Conservation (phyloP, 371 early-diverging fungal genomes). For the Lichtheimia ornata region DNA sequence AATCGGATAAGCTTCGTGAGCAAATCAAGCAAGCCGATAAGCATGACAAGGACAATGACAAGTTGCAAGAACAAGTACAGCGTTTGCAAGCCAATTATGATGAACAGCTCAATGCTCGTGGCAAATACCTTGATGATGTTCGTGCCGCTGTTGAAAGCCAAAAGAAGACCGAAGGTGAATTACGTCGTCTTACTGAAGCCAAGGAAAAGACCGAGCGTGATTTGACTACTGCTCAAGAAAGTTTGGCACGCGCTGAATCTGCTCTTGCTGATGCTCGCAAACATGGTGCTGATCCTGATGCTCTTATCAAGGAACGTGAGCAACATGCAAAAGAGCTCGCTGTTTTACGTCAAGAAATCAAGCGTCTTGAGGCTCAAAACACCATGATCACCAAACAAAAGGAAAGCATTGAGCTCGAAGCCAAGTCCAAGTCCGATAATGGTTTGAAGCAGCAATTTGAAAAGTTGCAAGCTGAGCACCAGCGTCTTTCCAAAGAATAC, state of each 20-base stretch:
- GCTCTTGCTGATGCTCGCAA: slow-evolving; percentile 23
- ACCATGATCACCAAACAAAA: slow-evolving; percentile 46
- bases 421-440: slow-evolving; percentile 23
- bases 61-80: slow-evolving; percentile 36
- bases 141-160: slow-evolving; percentile 43
- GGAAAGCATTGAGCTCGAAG: slow-evolving; percentile 47
- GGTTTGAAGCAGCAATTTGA: slow-evolving; percentile 27
- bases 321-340: slow-evolving; percentile 35
- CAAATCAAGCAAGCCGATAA: slow-evolving; percentile 47
- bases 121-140: slow-evolving; percentile 41
- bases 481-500: slow-evolving; percentile 51
- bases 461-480: slow-evolving; percentile 53
- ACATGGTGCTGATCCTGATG: slow-evolving; percentile 30
- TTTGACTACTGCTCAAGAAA: slow-evolving; percentile 17
- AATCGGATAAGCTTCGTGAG: slow-evolving; percentile 33
- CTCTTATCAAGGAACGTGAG: slow-evolving; percentile 22
- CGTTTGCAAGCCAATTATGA: slow-evolving; percentile 39
- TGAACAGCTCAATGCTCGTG: slow-evolving; percentile 32
- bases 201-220: slow-evolving; percentile 48
- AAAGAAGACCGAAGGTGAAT: slow-evolving; percentile 47
- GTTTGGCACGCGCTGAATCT: slow-evolving; percentile 21
- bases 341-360: slow-evolving; percentile 37
- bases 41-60: slow-evolving; percentile 31
- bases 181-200: slow-evolving; percentile 37
- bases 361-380: slow-evolving; percentile 38